Conservation (phyloP, 139 green algal species). For the Micractinium conductrix region DNA sequence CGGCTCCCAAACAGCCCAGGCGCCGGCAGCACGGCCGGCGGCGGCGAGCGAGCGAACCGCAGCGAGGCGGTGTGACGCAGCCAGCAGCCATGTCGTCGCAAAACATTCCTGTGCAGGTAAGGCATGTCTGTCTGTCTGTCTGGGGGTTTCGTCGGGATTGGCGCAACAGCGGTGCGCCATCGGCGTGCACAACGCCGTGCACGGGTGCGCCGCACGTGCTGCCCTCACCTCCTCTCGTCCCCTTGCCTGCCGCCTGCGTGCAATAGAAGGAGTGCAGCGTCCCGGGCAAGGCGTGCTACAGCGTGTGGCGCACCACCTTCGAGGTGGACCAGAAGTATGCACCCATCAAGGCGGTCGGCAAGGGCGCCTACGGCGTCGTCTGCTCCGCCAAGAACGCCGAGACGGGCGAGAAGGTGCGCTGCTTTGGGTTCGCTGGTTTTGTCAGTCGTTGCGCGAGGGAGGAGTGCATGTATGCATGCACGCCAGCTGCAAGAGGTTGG, state of each 20-base stretch:
- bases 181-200: neutral
- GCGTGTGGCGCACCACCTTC: constrained; percentile 91
- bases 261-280: constrained; percentile 68
- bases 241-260: neutral
- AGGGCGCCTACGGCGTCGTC: constrained; percentile 98
- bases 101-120: constrained; percentile 70
- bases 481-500: no score
- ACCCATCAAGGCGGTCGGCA: constrained; percentile 91
- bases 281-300: constrained; percentile 82
- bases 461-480: no score
- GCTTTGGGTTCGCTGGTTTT: no score
- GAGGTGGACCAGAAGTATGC: constrained; percentile 88
- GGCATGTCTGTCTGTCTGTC: neutral
- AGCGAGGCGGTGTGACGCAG: no score
- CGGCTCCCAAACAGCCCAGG: no score
- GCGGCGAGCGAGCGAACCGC: no score
- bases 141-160: neutral
- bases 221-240: neutral
- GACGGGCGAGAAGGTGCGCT: constrained; percentile 76
- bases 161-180: neutral
- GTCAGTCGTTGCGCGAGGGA: no score
- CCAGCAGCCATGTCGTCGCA: constrained; percentile 26
- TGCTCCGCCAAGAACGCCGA: constrained; percentile 88
- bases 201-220: neutral
- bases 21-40: no score